Percentiles rank a stretch among this genome's conserved stretches.
These are phyloP conservation scores for Eutrema heterophyllum DNA, from an alignment of 345 rosid species.

Conservation along the genomic window DNA sequence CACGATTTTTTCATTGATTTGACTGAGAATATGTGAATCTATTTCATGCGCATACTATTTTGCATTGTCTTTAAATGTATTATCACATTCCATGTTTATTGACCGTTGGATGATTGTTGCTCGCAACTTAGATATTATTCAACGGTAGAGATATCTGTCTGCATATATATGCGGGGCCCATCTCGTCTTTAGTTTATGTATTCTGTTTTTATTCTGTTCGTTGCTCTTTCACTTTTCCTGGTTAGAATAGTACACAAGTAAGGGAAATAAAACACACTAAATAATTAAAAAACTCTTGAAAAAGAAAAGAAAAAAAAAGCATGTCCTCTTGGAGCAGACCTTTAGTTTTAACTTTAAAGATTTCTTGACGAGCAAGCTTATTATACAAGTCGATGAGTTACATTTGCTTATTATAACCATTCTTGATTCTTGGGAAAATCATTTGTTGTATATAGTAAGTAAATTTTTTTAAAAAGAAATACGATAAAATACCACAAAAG, in stretches of 20 bases:
- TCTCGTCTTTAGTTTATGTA: slow-evolving; percentile 2
- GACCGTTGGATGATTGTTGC: slow-evolving; percentile 10
- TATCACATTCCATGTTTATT: background rate
- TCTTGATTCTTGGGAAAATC: background rate
- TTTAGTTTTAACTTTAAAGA: slow-evolving; percentile 21
- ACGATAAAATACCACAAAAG: background rate
- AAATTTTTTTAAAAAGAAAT: background rate
- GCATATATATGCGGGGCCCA: background rate
- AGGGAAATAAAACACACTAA: background rate
- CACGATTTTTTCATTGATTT: slow-evolving; percentile 8
- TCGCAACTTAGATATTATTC: background rate
- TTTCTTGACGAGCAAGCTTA: slow-evolving; percentile 22
- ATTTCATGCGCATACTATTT: background rate
- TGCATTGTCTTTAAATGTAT: slow-evolving; percentile 18
- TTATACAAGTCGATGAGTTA: slow-evolving; percentile 7
- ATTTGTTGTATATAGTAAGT: background rate
- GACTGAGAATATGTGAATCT: slow-evolving; percentile 4
- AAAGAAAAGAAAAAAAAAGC: background rate
- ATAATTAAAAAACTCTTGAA: background rate
- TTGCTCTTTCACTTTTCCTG: background rate
- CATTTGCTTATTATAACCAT: background rate
- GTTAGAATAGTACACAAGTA: slow-evolving; percentile 14
- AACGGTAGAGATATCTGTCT: background rate
- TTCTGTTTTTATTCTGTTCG: slow-evolving; percentile 11
- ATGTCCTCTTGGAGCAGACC: background rate